Evolutionary conservation across 768 basidiomycete species (phyloP), one percentile per base, ranked within the genome.

Genomic region (Pulveroboletus sp.): DNA sequence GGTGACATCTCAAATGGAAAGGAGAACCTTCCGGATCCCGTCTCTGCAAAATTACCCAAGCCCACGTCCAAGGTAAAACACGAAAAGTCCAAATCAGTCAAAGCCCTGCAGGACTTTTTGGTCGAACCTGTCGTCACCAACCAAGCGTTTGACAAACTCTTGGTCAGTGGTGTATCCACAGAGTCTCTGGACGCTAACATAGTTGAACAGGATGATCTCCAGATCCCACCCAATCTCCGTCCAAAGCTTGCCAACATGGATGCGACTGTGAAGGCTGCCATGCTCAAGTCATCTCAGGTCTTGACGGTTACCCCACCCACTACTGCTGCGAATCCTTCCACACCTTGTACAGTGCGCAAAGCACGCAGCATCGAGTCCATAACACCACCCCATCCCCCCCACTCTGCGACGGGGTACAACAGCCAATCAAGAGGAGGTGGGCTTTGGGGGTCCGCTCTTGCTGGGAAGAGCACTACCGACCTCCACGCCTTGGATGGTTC

Each of bases 161-260:
- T 95, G 62, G 92, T 91, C 62, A 64, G 85, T 68, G 31, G 24
- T 37, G 9, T 4, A 6, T 29, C 25, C 12, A 2, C 20, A 9
- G 12, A 27, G 10, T 11, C 20, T 16, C 16, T 13, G 16, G 5
- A 21, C 41, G 45, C 43, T 50, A 31, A 53, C 49, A 37, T 47
- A 32, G 20, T 11, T 45, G 46, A 35, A 49, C 49, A 94, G 91
- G 89, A 94, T 65, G 90, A 92, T 50, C 81, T 94, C 43, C 91
- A 94, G 69, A 91, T 94, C 19, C 92, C 92, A 4, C 70, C 79
- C 7, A 81, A 80, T 3, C 71, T 93, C 20, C 79, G 92, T 8
- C 85, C 84, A 2, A 90, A 91, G 67, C 79, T 94, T 16, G 74
- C 75, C 40, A 82, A 81, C 14, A 90, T 95, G 80, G 90, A 94